Evolutionary conservation across 148 eudicot genomes (phyloP), one percentile per base, ranked within the genome.

Genomic region (Polygonum maritimum): DNA sequence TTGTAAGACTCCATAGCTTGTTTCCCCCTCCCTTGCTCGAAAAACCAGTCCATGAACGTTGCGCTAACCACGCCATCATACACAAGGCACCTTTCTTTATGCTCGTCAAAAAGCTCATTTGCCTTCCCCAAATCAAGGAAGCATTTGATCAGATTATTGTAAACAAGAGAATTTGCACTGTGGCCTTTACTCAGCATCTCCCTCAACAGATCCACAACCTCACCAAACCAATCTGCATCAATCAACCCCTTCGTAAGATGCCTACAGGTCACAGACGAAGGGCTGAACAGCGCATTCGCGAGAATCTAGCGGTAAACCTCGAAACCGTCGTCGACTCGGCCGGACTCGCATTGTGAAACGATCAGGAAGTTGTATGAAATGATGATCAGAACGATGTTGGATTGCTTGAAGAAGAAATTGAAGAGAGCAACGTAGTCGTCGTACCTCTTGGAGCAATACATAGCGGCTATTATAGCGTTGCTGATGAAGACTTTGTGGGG

Each of bases 401-500:
- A 82, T 74, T 91, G 92, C 7, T 85, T 80, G 77, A 88, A 91
- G 76, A 93, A 91, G 84, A 84, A 93, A 0, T 82, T 86, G 49
- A 93, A 93, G 7, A 89, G 84, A 0, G 88, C 88, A 0, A 86
- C 82, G 0, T 94, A 85, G 4, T 93, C 93, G 6, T 71, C 47
- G 57, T 83, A 93, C 14, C 93, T 79, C 48, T 82, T 77, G 5
- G 90, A 85, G 2, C 92, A 87, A 75, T 77, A 89, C 90, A 93
- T 85, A n/a, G 98, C 84, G 2, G 92, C 93, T 8, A 87, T 79
- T 12, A 93, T 81, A 9, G 98, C 96, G 75, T 93, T 93, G 80
- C 96, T 91, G n/a, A 96, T 91, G 85, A 93, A 93, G 48, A 93
- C 98, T n/a, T n/a, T 19, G 98, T 93, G 69, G 98, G 93, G 18